These are phyloP conservation scores for Mycena galopus DNA, from an alignment of 768 basidiomycete species.

Conservation along the genomic window DNA sequence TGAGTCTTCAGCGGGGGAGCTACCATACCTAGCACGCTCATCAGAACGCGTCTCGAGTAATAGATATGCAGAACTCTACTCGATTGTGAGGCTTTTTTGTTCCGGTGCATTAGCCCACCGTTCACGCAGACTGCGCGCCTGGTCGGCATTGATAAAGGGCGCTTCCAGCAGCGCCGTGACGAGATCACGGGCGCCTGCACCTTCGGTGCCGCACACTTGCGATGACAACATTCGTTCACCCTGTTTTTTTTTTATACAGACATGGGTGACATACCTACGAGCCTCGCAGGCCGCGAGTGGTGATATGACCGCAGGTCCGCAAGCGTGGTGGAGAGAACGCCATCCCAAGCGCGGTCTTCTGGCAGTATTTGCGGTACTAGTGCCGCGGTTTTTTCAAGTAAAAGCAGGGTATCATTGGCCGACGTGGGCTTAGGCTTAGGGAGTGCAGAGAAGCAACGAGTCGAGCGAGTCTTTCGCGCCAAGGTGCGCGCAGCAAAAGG, in stretches of 20 bases:
- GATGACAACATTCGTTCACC: neutral
- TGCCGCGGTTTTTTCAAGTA: constrained; percentile 25
- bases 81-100: constrained; percentile 51
- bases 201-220: constrained; percentile 72
- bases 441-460: constrained; percentile 22
- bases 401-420: constrained; percentile 1
- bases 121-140: constrained; percentile 57
- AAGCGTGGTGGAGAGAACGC: constrained; percentile 3
- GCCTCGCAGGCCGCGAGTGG: constrained; percentile 23
- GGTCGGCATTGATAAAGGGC: constrained; percentile 68
- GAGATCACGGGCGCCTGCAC: constrained; percentile 67
- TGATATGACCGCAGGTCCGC: constrained; percentile 19
- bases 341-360: constrained; percentile 19
- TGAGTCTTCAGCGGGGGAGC: constrained; percentile 29
- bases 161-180: constrained; percentile 80
- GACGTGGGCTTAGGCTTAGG: constrained; percentile 26
- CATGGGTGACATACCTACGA: constrained; percentile 29
- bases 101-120: constrained; percentile 60
- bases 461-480: neutral
- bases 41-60: constrained; percentile 48
- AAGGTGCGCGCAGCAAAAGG: neutral
- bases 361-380: constrained; percentile 24
- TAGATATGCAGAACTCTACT: constrained; percentile 51
- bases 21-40: constrained; percentile 11
- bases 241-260: neutral